Evolutionary conservation across 345 rosid species (phyloP).

Genomic region (Hibiscus syriacus): DNA sequence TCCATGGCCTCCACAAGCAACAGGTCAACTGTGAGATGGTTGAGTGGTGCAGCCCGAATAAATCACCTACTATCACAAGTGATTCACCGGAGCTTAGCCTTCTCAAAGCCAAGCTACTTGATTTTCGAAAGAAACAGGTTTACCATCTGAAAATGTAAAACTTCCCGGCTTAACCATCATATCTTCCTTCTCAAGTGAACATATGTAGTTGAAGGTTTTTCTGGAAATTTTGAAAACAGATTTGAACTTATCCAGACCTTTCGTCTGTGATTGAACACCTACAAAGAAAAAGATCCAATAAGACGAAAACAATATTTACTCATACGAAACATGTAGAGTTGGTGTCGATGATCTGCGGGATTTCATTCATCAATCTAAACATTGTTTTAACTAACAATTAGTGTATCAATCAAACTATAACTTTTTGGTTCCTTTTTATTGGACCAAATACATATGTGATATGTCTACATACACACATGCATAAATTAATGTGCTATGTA

Average conservation of each 20-base stretch:
- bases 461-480: no score
- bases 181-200: constrained; percentile 49
- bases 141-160: constrained; percentile 39
- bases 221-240: constrained; percentile 34
- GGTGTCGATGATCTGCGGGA: background rate
- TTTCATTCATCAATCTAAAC: background rate
- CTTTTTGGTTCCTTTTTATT: no score
- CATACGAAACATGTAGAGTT: background rate
- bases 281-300: constrained; percentile 12
- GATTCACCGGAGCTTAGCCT: constrained; percentile 56
- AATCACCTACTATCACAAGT: constrained; percentile 38
- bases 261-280: constrained; percentile 36
- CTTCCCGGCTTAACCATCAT: constrained; percentile 31
- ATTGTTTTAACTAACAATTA: no score
- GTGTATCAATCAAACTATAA: no score
- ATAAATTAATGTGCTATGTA: no score
- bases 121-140: constrained; percentile 35
- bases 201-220: constrained; percentile 48
- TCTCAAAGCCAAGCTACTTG: constrained; percentile 56
- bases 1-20: constrained; percentile 62
- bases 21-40: constrained; percentile 61
- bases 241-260: constrained; percentile 33
- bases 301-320: background rate
- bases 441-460: no score
- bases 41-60: constrained; percentile 47